These are phyloP conservation scores for Aspergillus sclerotioniger DNA, from an alignment of 495 filamentous ascomycete genomes.

Conservation along the genomic window DNA sequence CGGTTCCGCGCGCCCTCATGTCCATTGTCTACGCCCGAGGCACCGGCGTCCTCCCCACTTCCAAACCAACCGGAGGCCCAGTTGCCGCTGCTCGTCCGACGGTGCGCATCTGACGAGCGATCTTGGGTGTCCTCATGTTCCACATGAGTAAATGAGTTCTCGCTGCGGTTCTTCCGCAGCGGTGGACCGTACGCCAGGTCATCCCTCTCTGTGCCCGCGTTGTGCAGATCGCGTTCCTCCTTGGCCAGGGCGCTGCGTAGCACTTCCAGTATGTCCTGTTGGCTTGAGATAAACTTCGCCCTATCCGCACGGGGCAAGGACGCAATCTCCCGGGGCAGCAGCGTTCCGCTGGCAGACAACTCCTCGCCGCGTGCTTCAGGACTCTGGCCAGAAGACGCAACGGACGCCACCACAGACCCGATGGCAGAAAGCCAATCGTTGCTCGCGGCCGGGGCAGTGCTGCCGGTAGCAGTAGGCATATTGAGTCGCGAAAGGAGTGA, in stretches of 20 bases:
- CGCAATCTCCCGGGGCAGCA: conserved; percentile 66
- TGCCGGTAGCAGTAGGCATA: conserved; percentile 57
- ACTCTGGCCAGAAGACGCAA: conserved; percentile 40
- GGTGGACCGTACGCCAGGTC: conserved; percentile 49
- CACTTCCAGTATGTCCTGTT: conserved; percentile 68
- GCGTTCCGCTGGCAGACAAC: conserved; percentile 54
- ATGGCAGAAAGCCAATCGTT: conserved; percentile 68
- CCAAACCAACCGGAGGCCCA: conserved; percentile 44
- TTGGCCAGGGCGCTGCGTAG: conserved; percentile 71
- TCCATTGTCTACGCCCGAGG: conserved; percentile 20
- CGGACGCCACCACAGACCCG: conserved; percentile 60
- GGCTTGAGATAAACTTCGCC: conserved; percentile 65
- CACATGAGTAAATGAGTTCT: conserved; percentile 80
- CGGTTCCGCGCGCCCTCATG: not conserved
- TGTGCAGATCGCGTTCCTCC: conserved; percentile 58
- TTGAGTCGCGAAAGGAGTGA: conserved; percentile 80
- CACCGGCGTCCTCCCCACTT: conserved; percentile 25
- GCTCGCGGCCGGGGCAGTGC: conserved; percentile 28
- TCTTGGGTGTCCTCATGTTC: conserved; percentile 62
- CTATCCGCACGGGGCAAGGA: conserved; percentile 58
- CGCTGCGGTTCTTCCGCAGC: conserved; percentile 68
- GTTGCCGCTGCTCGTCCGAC: conserved; percentile 27
- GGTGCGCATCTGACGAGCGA: conserved; percentile 19
- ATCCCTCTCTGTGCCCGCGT: conserved; percentile 37
- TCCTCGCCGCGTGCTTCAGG: conserved; percentile 52